Evolutionary conservation across 2,329 filamentous ascomycete genomes (phyloP), one percentile per base, ranked within the genome.

Genomic region (Stemphylium lycopersici): DNA sequence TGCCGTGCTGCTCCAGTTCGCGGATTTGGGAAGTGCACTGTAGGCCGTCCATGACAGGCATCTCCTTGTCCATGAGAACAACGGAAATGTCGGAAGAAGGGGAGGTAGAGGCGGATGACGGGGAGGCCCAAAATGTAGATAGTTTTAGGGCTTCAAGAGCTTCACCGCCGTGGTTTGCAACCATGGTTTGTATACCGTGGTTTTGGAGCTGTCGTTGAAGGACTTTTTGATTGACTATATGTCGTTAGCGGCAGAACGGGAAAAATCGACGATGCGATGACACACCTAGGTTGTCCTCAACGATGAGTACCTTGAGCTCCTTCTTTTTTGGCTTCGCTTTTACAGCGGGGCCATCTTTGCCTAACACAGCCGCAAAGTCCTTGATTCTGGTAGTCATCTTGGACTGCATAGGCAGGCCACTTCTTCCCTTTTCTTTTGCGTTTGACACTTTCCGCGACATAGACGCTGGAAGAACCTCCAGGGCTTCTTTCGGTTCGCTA

Each of bases 81-180:
- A 77, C 70, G n/a, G 66, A 66, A 3, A 77, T 45, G 2, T 73
- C 63, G 6, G 31, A 32, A 1, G 32, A 11, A 2, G 40, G n/a
- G 8, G 40, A 44, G 6, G 58, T 38, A 29, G 59, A 49, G 4
- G 64, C 44, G 6, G 56, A 58, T 15, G 67, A 66, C 12, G 68
- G 69, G 20, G 69, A 66, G 72, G 52, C 52, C 52, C 76, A 80
- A 59, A 77, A 81, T 1, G 70, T 75, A 1, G 76, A 78, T 37
- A 75, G 67, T 52, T 73, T 76, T 12, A 82, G 70, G 12, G 69
- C 66, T 24, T 80, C 78, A 3, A 81, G 71, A 5, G 77, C 78
- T 63, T 82, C 79, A 22, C 79, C 80, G 49, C 80, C 79, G 58
- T 81, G 80, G 55, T 81, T 81, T 11, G 79, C 79, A 1, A 81